Evolutionary conservation across 2,329 filamentous ascomycete species (phyloP), one percentile per base, ranked within the genome.

Genomic region (Paecilomyces sp.): DNA sequence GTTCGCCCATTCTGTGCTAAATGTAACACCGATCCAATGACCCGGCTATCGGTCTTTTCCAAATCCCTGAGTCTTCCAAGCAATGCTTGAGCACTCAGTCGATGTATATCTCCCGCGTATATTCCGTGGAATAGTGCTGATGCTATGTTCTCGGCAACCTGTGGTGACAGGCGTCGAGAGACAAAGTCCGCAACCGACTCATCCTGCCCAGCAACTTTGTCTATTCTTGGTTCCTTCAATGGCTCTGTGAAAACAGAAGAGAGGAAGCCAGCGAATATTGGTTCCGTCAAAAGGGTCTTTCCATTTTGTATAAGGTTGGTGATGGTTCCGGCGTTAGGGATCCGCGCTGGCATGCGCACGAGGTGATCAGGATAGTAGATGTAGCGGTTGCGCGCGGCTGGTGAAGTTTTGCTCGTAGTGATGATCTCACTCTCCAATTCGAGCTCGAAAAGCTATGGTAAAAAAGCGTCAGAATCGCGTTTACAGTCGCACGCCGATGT

Each of bases 341-440:
- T 66, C 0, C 75, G 79, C 8, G 76, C 75, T 7, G 86, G 86
- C 68, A 90, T 74, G 25, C 80, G 80, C 57, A 91, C 88, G 31
- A 94, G 83, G 68, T 87, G 90, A 71, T 96, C 89, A 1, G 90
- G 90, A 69, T 95, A 96, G 81, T 94, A 97, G 61, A 97, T 80
- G 74, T 88, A 97, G 62, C 92, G 88, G 70, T 88, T 88, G 58
- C 72, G 74, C 9, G 85, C 79, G 57, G 81, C 80, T 57, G 82
- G 76, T 4, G 82, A 80, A 31, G 70, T 71, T 51, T 76, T 82
- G 3, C 74, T 74, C 54, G 80, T 86, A 67, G 77, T 77, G 57
- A 86, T 72, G 33, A 91, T 71, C 60, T 88, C 77, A 58, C 85
- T 72, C 54, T 77, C 66, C 47, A 91, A 70, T 24, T 79, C 79